Base-by-base conservation (phyloP, 148 eudicot genomes). In the Salicornia ramosissima region DNA sequence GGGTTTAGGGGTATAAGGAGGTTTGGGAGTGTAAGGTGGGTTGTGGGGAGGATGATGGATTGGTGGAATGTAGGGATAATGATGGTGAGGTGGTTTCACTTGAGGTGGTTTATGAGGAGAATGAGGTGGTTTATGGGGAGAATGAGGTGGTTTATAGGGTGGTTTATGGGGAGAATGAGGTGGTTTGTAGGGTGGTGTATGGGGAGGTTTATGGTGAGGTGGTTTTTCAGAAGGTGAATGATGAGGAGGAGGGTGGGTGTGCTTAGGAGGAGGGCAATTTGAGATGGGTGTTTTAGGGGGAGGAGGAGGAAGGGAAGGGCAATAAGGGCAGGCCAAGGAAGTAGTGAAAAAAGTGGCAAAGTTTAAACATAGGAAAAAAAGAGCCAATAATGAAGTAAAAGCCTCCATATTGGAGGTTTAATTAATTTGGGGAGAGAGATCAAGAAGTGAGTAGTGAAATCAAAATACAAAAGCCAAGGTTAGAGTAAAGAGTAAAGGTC, bases 1-100 rank as follows among this genome's bases (percentile, higher is more conserved):
- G 10, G 81, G 81, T 43, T 63, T 74, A 0, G 80, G 83, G 0
- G 73, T 63, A 22, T 73, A 53, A 2, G 86, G 86, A 0, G 86
- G 77, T 29, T 71, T 74, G 0, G 79, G 81, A 0, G 58, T 33
- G 54, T 45, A 70, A 0, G 85, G 80, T 29, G 50, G 50, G 50
- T 46, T 16, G 50, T 63, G 10, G 8, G 40, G 5, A 4, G 5
- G 40, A 36, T 3, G 40, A 8, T 36, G 40, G 40, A 3, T 36
- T 36, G 72, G 72, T 56, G 72, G 72, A 0, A 13, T 53, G 71
- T 68, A 68, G 29, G 71, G 71, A 3, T 59, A 59, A n/a, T 31
- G 25, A 0, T 62, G 68, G 25, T 71, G 57, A 1, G 74, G 74
- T 18, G 73, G 71, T 42, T 43, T 43, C 0, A 26, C 30, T 3